phyloP scores from a whole-genome alignment of 176 grass and related monocot genomes.

The Sorghum bicolor region Sorghum_bicolor_NCBIv3 NC_012870.2:72490001-72490500 shows the following conservation, averaged over 20 bases:
- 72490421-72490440: conserved; percentile 89
- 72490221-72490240: conserved; percentile 93
- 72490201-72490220: conserved; percentile 49
- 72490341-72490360: conserved; percentile 89
- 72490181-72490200: conserved; percentile 66
- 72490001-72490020: neutral
- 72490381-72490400: conserved; percentile 90
- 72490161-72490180: conserved; percentile 83
- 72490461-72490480: conserved; percentile 85
- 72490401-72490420: conserved; percentile 61
- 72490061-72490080: neutral
- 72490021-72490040: neutral
- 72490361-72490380: conserved; percentile 82
- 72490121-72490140: neutral
- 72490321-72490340: conserved; percentile 81
- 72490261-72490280: conserved; percentile 98
- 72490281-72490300: conserved; percentile 69
- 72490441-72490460: conserved; percentile 78
- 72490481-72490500: neutral
- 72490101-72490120: neutral
- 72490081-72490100: neutral
- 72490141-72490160: neutral
- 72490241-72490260: conserved; percentile 66
- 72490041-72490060: neutral
- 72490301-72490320: conserved; percentile 74